Base-by-base conservation (phyloP, 1,284 basidiomycete genomes). In the Flammula alnicola region DNA sequence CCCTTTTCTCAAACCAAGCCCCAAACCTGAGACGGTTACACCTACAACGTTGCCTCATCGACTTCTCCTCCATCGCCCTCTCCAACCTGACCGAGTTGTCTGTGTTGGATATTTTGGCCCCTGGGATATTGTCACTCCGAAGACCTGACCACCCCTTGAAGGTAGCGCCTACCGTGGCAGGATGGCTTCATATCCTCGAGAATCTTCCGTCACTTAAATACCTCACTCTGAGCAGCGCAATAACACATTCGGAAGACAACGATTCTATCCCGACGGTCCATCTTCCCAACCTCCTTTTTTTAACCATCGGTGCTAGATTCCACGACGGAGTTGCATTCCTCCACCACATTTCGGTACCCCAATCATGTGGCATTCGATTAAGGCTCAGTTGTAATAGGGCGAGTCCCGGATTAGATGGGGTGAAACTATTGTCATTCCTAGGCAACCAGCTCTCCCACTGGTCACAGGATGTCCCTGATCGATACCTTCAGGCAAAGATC, bases 401-500 rank as follows among this genome's bases (percentile, higher is more conserved):
- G 2, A 44, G 19, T 22, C 32, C 49, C 10, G 38, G 19, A 14
- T 14, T 23, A 2, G 47, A 54, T 20, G 44, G 41, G 14, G 26
- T 48, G 7, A 44, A 43, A n/a, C 44, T 57, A 7, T 35, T 60
- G 4, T 41, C 53, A 2, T 55, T 54, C 42, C 56, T 62, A 25
- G 49, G 44, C 7, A 46, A 40, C 23, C 59, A 50, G 9, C 52
- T 60, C n/a, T 49, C 56, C 10, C 41, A 49, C 20, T 58, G 54
- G 51, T 52, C 51, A 22, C 36, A 43, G 3, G 46, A 46, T n/a
- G 32, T 35, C 1, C 29, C 33, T 7, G 30, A 51, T 41, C 59
- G 55, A 2, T 62, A 59, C 33, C 38, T 60, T 11, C 61, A 61
- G 39, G 57, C 59, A 10, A 61, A 60, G 27, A 46, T 59, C 31